A percentile compares a stretch with the other conserved stretches of the same genome.
Evolutionary conservation across 2,329 filamentous ascomycete species (phyloP).

Genomic region (Colletotrichum zoysiae): DNA sequence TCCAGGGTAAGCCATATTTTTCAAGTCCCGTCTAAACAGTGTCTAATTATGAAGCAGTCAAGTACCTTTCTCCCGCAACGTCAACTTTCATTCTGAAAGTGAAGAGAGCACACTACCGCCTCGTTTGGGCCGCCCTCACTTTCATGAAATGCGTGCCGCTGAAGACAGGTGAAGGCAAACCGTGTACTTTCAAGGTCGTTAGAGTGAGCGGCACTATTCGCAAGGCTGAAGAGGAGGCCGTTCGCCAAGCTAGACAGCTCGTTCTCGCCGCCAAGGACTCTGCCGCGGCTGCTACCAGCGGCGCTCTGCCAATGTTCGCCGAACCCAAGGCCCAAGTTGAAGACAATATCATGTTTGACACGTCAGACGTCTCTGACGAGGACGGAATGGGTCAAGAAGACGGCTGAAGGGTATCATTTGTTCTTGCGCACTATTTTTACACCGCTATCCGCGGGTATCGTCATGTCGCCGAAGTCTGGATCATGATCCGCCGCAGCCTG

Average conservation of each 20-base stretch:
- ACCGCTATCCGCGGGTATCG: constrained; percentile 69
- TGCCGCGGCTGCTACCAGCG: constrained; percentile 18
- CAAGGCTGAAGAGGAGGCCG: constrained; percentile 91
- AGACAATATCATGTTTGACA: constrained; percentile 56
- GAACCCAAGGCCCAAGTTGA: constrained; percentile 76
- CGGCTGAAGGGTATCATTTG: constrained; percentile 62
- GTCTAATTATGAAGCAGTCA: constrained; percentile 69
- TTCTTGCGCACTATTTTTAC: constrained; percentile 79
- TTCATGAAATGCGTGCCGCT: constrained; percentile 79
- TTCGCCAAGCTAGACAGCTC: constrained; percentile 79
- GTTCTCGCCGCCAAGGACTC: constrained; percentile 73
- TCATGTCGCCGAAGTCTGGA: constrained; percentile 65
- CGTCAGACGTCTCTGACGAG: constrained; percentile 56
- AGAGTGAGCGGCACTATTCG: constrained; percentile 93
- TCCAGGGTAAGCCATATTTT: constrained; percentile 68
- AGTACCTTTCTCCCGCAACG: constrained; percentile 92
- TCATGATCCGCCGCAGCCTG: constrained; percentile 56
- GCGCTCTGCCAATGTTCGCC: constrained; percentile 25
- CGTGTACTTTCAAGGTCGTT: constrained; percentile 86
- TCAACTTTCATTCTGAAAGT: constrained; percentile 93
- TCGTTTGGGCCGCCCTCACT: constrained; percentile 91
- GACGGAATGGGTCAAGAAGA: constrained; percentile 61
- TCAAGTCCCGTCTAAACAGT: not conserved
- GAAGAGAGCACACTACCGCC: constrained; percentile 82
- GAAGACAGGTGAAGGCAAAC: constrained; percentile 61